Evolutionary conservation across 2,329 filamentous ascomycete genomes (phyloP), one percentile per base, ranked within the genome.

Genomic region (Pseudopithomyces maydicus): DNA sequence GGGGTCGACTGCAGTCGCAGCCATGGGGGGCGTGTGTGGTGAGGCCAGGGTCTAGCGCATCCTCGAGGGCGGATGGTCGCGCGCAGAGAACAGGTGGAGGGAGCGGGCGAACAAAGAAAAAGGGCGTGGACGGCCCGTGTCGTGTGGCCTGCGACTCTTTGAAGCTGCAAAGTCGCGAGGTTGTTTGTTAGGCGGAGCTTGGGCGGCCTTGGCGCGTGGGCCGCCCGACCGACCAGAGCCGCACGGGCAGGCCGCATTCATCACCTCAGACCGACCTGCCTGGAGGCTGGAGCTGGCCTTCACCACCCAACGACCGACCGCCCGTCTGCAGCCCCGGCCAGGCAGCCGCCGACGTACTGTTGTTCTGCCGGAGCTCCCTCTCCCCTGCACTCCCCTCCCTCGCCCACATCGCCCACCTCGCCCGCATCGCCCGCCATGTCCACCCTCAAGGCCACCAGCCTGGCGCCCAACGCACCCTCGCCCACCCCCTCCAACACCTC

Each of bases 1-100:
- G 65, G 88, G 80, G 79, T 94, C 90, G 70, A 92, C 78, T 64
- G 77, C 80, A 61, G 81, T 81, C 69, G 80, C 81, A 77, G 83
- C 85, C 87, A 89, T 89, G 64, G 57, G 78, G 62, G 48, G 57
- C 61, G 56, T 57, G 20, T 19, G 56, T 51, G 19, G 53, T 43
- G 61, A 51, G 45, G 50, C 57, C 38, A 42, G 53, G 45, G 32
- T 49, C 56, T 66, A 68, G 63, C 61, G 56, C 72, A 74, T 74
- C 54, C 39, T 67, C 61, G 42, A 42, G 29, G 12, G 44, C 19
- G 5, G 32, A 36, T 23, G 42, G 46, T 38, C 36, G 53, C 41
- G 52, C 50, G 23, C 36, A 33, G 41, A 19, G 14, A 23, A 32
- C 19, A 33, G 41, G 32, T 14, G 12, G 33, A 22, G 42, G 52